These are phyloP conservation scores for Fragaria nilgerrensis DNA, from an alignment of 306 rosid genomes.

Conservation along the genomic window DNA sequence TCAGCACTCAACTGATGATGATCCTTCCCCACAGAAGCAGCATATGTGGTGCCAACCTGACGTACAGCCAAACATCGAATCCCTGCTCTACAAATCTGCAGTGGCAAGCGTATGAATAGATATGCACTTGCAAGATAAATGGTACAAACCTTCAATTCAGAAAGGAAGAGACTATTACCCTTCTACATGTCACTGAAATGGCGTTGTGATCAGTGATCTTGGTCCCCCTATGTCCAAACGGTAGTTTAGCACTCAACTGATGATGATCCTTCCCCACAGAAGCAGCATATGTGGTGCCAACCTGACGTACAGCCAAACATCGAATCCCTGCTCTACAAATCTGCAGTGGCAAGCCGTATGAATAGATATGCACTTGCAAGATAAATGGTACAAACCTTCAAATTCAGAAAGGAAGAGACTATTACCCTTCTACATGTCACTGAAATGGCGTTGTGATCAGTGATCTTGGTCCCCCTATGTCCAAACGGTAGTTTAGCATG, in stretches of 20 bases:
- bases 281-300: slow-evolving; percentile 30
- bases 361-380: slow-evolving; percentile 7
- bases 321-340: slow-evolving; percentile 12
- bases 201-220: slow-evolving; percentile 27
- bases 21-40: slow-evolving; percentile 37
- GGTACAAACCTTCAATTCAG: neutral
- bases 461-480: slow-evolving; percentile 18
- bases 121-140: neutral
- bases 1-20: slow-evolving; percentile 36
- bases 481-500: slow-evolving; percentile 36
- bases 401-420: slow-evolving; percentile 5
- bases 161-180: slow-evolving; percentile 31
- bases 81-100: slow-evolving; percentile 35
- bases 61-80: slow-evolving; percentile 18
- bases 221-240: slow-evolving; percentile 24
- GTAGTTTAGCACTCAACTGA: slow-evolving; percentile 33
- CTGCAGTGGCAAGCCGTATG: slow-evolving; percentile 37
- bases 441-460: slow-evolving; percentile 25
- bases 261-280: slow-evolving; percentile 41
- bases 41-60: slow-evolving; percentile 30
- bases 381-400: neutral
- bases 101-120: slow-evolving; percentile 19
- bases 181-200: slow-evolving; percentile 28
- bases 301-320: slow-evolving; percentile 22
- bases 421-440: slow-evolving; percentile 36